A percentile compares a stretch with the other conserved stretches of the same genome.
These are phyloP conservation scores for Primulina eburnea DNA, from an alignment of 257 asterid species.

Conservation along the genomic window DNA sequence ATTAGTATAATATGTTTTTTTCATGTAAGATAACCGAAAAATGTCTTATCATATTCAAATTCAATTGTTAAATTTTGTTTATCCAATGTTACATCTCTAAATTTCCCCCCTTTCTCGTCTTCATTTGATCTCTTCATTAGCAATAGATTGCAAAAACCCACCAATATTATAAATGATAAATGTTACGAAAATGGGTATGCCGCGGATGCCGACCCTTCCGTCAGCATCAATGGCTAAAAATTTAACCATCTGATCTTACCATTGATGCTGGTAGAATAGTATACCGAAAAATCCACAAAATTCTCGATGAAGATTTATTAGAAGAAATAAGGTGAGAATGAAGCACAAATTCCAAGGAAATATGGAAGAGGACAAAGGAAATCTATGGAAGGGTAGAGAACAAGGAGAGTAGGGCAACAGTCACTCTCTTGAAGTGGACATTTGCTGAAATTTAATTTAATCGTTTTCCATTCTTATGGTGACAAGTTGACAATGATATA, in stretches of 20 bases:
- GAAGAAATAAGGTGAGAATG: not conserved
- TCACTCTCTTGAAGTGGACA: not conserved
- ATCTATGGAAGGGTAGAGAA: not conserved
- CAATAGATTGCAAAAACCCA: no score
- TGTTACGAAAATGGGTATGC: no score
- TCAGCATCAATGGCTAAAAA: no score
- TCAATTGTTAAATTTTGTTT: not conserved
- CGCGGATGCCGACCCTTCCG: no score
- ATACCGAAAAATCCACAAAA: not conserved
- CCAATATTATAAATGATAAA: no score
- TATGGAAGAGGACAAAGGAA: not conserved
- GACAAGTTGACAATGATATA: slow-evolving; percentile 28
- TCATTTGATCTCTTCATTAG: no score
- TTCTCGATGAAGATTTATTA: no score
- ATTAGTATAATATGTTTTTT: not conserved
- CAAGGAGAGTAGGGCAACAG: not conserved
- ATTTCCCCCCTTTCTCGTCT: no score
- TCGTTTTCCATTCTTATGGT: slow-evolving; percentile 11
- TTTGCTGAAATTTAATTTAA: slow-evolving; percentile 29
- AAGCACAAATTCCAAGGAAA: not conserved
- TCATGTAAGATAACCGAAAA: not conserved
- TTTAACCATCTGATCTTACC: not conserved
- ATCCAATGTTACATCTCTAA: not conserved
- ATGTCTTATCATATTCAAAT: not conserved
- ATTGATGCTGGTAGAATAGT: not conserved